Percentiles rank a stretch among this genome's conserved stretches.
Conservation (phyloP, 2,329 filamentous ascomycete species). For the Pseudogymnoascus pannorum region DNA sequence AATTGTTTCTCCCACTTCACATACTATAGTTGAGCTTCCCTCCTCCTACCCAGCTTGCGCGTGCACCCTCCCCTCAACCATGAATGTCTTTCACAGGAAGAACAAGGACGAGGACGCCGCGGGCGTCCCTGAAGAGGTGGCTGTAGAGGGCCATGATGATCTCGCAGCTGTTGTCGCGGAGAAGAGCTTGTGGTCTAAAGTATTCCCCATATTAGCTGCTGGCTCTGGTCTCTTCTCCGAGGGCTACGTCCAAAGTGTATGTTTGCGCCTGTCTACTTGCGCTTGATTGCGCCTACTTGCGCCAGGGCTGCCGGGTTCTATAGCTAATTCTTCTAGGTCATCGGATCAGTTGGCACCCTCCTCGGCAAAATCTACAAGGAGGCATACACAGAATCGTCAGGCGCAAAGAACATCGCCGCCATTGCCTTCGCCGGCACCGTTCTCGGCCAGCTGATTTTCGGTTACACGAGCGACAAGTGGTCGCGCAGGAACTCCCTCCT, state of each 20-base stretch:
- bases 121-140: neutral
- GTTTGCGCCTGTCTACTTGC: conserved; percentile 13
- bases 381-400: conserved; percentile 60
- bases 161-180: neutral
- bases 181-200: neutral
- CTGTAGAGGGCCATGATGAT: neutral
- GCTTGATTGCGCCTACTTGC: neutral
- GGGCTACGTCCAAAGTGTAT: conserved; percentile 82
- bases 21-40: neutral
- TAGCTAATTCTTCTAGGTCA: conserved; percentile 48
- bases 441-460: conserved; percentile 72
- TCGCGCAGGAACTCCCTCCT: conserved; percentile 78
- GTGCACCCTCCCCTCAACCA: neutral
- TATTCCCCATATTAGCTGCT: conserved; percentile 69
- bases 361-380: conserved; percentile 60
- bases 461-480: conserved; percentile 74
- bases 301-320: neutral
- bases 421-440: conserved; percentile 87
- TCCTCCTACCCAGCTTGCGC: neutral
- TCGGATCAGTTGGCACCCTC: conserved; percentile 78
- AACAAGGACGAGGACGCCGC: conserved; percentile 11
- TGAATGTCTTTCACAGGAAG: conserved; percentile 13
- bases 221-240: conserved; percentile 87
- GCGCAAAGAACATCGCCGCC: conserved; percentile 66
- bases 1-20: neutral